Percentiles rank a stretch among this genome's conserved stretches.
phyloP scores from a whole-genome alignment of 192 early-diverging fungal genomes.

The Backusella mclennaniae region DNA sequence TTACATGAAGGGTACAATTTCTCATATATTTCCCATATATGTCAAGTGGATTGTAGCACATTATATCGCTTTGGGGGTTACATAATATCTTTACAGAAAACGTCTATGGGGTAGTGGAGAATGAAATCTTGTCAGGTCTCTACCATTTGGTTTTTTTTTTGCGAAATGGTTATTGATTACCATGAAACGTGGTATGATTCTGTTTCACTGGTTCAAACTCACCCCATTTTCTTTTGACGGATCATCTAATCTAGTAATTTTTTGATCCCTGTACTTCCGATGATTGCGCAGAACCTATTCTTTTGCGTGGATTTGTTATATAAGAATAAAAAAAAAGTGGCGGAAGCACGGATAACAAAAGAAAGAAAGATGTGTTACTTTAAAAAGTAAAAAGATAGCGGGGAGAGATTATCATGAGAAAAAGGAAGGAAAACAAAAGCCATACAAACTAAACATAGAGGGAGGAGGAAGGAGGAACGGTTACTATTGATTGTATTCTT shows the following conservation, averaged over 20 bases:
- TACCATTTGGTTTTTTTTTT: background rate
- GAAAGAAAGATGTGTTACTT: background rate
- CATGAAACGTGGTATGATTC: slow-evolving; percentile 7
- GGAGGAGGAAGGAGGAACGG: background rate
- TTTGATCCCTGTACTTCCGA: background rate
- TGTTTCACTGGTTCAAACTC: background rate
- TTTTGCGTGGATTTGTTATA: background rate
- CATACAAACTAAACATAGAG: background rate
- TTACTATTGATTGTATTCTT: background rate
- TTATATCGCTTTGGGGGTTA: background rate
- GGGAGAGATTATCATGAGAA: background rate
- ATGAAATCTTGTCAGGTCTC: background rate
- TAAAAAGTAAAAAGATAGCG: background rate
- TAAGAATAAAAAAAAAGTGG: background rate
- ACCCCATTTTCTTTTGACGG: slow-evolving; percentile 4
- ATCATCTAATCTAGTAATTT: background rate
- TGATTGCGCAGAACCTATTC: background rate
- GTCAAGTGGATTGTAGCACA: background rate
- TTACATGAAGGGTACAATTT: background rate
- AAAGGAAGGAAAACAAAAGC: background rate
- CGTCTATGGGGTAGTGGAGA: background rate
- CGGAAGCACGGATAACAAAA: background rate
- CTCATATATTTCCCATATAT: background rate
- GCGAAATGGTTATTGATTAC: background rate
- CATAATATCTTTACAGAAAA: slow-evolving; percentile 3